Base-by-base conservation (phyloP, 129 eudicot genomes). In the Centella asiatica region DNA sequence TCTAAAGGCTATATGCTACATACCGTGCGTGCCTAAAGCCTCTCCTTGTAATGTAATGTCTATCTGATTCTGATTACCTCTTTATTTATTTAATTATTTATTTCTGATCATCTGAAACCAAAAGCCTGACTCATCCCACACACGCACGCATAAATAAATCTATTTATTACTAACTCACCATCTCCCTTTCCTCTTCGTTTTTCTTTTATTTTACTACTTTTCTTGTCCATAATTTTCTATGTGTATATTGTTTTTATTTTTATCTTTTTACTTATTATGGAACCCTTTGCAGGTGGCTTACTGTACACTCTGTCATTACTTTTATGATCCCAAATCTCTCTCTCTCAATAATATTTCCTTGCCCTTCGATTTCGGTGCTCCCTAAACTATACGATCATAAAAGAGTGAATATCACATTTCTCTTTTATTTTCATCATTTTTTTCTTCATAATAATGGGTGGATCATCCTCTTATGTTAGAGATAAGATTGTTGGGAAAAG, bases 351-450 rank as follows among this genome's bases (percentile, higher is more conserved):
- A 19, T 26, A 25, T 49, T 31, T 57, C 72, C 42, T 53, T 73
- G 61, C 58, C 62, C 72, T 69, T 69, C 61, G 57, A 42, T 64
- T 76, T 79, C 79, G 79, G 76, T 75, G 86, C 81, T 60, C 67
- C 58, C 56, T 48, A 2, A n/a, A n/a, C n/a, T n/a, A n/a, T n/a
- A n/a, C n/a, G n/a, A n/a, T 25, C 53, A 47, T 5, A 47, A 47
- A 10, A 23, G 8, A 47, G 24, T 47, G 11, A 17, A n/a, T 46
- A 4, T 2, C 0, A 5, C 19, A 46, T 42, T 42, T 42, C 47
- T 42, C 0, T 11, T 1, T n/a, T 42, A n/a, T n/a, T n/a, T n/a
- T n/a, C n/a, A n/a, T n/a, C n/a, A n/a, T n/a, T n/a, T n/a, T n/a
- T n/a, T n/a, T n/a, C n/a, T n/a, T n/a, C n/a, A n/a, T n/a, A n/a